These are phyloP conservation scores for Aspergillus hortae DNA, from an alignment of 2,329 filamentous ascomycete genomes.

Conservation along the genomic window DNA sequence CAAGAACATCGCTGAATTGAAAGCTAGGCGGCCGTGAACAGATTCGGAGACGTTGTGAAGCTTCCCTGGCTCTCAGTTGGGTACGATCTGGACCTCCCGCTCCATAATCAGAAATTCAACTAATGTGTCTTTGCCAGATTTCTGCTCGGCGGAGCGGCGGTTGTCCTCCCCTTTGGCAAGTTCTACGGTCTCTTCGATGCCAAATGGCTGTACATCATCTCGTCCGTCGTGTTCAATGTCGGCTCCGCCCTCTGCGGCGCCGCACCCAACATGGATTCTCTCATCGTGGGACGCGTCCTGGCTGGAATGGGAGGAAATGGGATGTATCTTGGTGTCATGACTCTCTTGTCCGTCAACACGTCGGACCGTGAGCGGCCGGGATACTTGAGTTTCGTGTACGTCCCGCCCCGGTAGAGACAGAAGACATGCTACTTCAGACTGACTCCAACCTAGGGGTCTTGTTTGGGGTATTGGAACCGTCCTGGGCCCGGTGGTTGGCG, in stretches of 20 bases:
- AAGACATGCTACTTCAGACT: constrained; percentile 20
- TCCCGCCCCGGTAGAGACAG: constrained; percentile 19
- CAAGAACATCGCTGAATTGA: not conserved
- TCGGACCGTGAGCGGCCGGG: not conserved
- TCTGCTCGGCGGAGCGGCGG: constrained; percentile 39
- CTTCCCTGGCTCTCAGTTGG: not conserved
- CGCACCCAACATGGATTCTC: constrained; percentile 42
- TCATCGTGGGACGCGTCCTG: constrained; percentile 44
- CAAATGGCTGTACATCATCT: constrained; percentile 41
- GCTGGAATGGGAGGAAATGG: constrained; percentile 32
- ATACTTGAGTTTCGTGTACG: constrained; percentile 4
- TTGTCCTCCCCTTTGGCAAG: constrained; percentile 37
- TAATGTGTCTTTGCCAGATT: constrained; percentile 29
- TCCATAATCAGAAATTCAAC: not conserved
- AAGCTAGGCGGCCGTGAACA: not conserved
- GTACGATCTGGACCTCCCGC: not conserved
- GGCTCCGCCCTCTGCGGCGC: constrained; percentile 42
- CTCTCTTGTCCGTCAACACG: constrained; percentile 12
- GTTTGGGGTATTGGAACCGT: constrained; percentile 31
- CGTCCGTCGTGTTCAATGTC: constrained; percentile 27
- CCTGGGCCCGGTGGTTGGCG: constrained; percentile 37
- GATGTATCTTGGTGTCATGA: constrained; percentile 27
- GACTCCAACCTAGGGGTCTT: constrained; percentile 16
- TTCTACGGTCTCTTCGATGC: constrained; percentile 43
- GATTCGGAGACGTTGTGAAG: not conserved